A percentile compares a stretch with the other conserved stretches of the same genome.
These are phyloP conservation scores for Scalesia atractyloides DNA, from an alignment of 129 eudicot species.

Conservation along the genomic window DNA sequence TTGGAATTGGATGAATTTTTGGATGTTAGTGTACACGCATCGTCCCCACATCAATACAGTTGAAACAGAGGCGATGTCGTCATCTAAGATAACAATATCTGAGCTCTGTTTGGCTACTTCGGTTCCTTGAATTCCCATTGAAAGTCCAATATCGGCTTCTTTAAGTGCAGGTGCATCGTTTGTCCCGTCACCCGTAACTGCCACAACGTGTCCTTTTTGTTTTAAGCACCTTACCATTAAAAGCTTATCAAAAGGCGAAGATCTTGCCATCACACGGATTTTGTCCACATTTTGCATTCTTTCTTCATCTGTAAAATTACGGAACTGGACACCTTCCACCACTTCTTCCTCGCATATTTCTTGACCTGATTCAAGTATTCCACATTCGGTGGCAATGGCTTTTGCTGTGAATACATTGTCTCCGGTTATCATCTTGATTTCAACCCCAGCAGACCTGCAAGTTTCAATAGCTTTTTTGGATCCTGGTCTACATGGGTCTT, in stretches of 20 bases:
- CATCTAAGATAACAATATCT: constrained; percentile 80
- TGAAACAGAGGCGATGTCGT: constrained; percentile 72
- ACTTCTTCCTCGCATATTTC: constrained; percentile 51
- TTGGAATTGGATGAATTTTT: constrained; percentile 82
- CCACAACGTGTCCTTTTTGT: constrained; percentile 84
- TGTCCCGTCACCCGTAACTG: constrained; percentile 92
- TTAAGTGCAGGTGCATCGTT: constrained; percentile 87
- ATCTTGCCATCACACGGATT: constrained; percentile 88
- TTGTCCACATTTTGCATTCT: constrained; percentile 50
- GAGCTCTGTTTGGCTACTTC: constrained; percentile 92
- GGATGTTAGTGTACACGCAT: constrained; percentile 82
- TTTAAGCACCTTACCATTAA: constrained; percentile 81
- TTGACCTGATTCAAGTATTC: constrained; percentile 58
- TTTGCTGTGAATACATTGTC: constrained; percentile 92
- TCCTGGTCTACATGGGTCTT: constrained; percentile 84
- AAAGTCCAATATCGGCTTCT: constrained; percentile 90
- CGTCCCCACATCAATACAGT: constrained; percentile 84
- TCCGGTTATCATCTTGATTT: constrained; percentile 84
- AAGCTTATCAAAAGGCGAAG: constrained; percentile 85
- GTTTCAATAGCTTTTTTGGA: constrained; percentile 68
- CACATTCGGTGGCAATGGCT: constrained; percentile 90
- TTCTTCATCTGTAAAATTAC: constrained; percentile 66
- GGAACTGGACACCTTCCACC: constrained; percentile 67
- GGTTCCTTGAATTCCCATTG: constrained; percentile 95
- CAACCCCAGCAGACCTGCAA: constrained; percentile 74